These are phyloP conservation scores for Blastocladiella britannica DNA, from an alignment of 192 early-diverging fungal species.

Conservation along the genomic window DNA sequence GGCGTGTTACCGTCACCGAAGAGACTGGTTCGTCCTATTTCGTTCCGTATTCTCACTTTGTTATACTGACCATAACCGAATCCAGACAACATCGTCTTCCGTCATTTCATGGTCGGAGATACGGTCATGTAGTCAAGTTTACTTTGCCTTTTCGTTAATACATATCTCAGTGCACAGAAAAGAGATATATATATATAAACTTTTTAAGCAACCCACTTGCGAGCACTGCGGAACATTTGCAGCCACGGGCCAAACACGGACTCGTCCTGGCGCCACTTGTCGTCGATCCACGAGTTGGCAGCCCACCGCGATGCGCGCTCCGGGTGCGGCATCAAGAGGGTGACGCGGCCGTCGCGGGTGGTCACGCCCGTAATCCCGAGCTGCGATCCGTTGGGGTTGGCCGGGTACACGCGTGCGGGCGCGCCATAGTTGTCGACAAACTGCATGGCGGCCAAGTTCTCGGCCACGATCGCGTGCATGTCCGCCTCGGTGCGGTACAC, in stretches of 20 bases:
- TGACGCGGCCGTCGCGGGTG: conserved; percentile 65
- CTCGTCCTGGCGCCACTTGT: conserved; percentile 26
- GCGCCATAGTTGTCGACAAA: conserved; percentile 77
- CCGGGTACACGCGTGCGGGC: conserved; percentile 62
- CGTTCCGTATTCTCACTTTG: too few species aligned
- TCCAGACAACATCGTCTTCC: too few species aligned
- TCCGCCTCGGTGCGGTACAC: conserved; percentile 40
- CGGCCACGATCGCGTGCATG: conserved; percentile 4
- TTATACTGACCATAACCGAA: too few species aligned
- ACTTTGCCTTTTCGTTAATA: too few species aligned
- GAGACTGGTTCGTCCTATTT: too few species aligned
- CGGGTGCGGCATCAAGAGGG: conserved; percentile 97
- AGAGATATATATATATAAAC: too few species aligned
- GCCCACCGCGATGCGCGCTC: conserved; percentile 71
- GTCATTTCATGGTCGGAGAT: too few species aligned
- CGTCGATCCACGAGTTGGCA: conserved; percentile 74
- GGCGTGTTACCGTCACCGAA: too few species aligned
- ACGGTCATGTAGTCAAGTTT: too few species aligned
- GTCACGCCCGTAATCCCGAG: conserved; percentile 70
- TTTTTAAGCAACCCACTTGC: conserved; percentile 54
- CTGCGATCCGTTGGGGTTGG: conserved; percentile 90
- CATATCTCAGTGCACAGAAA: too few species aligned
- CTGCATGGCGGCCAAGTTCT: conserved; percentile 39
- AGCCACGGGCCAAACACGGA: conserved; percentile 69
- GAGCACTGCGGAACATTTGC: conserved; percentile 79